Conservation (phyloP, 164 flowering plant genomes). For the Chimonanthus praecox region DNA sequence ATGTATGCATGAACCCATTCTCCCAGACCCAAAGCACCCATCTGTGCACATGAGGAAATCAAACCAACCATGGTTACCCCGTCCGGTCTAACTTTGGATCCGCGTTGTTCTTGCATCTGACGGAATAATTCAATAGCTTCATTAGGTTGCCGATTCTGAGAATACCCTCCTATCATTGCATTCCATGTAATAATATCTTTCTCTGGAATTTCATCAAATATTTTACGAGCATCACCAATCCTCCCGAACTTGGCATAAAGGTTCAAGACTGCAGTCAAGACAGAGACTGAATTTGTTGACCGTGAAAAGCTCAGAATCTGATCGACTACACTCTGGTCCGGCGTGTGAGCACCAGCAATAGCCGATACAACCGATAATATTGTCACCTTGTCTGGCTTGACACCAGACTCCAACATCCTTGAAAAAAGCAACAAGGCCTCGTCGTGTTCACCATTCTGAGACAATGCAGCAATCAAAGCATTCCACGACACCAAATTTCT, state of each 20-base stretch:
- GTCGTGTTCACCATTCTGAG: constrained; percentile 16
- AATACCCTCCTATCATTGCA: constrained; percentile 19
- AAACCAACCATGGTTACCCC: constrained; percentile 18
- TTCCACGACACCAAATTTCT: constrained; percentile 22
- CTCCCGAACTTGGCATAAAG: constrained; percentile 22
- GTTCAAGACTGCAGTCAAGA: constrained; percentile 16
- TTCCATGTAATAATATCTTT: constrained; percentile 22
- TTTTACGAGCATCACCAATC: constrained; percentile 12
- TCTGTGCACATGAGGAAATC: constrained; percentile 13
- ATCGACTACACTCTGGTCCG: constrained; percentile 6
- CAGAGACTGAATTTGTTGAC: constrained; percentile 15
- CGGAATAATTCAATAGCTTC: constrained; percentile 17
- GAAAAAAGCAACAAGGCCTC: constrained; percentile 15
- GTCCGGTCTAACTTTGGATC: constrained; percentile 7
- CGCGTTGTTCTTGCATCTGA: constrained; percentile 14
- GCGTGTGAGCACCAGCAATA: constrained; percentile 3
- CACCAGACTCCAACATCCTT: constrained; percentile 12
- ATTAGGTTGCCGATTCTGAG: constrained; percentile 14
- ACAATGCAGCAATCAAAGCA: constrained; percentile 16
- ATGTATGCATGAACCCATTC: constrained; percentile 20
- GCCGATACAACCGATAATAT: constrained; percentile 18
- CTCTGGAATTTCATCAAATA: constrained; percentile 19
- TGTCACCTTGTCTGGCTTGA: constrained; percentile 14
- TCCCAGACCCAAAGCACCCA: constrained; percentile 19
- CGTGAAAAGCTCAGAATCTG: constrained; percentile 6